These are phyloP conservation scores for Cladophialophora bantiana DNA, from an alignment of 2,329 filamentous ascomycete genomes.

Conservation along the genomic window DNA sequence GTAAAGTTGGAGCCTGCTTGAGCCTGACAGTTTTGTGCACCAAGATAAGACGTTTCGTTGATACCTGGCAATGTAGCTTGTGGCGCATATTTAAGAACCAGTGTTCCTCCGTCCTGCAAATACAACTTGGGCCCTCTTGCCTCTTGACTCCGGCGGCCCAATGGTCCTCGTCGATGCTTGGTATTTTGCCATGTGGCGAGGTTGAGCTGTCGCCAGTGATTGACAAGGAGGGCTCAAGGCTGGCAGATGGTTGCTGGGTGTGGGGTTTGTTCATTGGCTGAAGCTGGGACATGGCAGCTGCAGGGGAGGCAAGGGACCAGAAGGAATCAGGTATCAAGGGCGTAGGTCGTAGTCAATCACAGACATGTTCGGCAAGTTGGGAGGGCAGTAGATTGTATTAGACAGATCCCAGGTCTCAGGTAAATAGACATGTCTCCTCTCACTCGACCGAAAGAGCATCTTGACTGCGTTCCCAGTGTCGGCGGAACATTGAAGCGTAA, in stretches of 20 bases:
- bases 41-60: constrained; percentile 2
- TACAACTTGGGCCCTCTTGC: constrained; percentile 1
- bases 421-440: neutral
- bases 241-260: neutral
- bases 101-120: neutral
- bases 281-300: constrained; percentile 3
- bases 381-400: neutral
- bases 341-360: neutral
- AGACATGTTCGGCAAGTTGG: neutral
- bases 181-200: constrained; percentile 13
- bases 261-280: constrained; percentile 10
- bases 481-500: constrained; percentile 9
- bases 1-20: constrained; percentile 12
- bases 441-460: neutral
- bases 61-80: neutral
- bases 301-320: neutral
- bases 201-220: neutral
- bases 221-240: neutral
- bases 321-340: constrained; percentile 2
- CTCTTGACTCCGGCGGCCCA: neutral
- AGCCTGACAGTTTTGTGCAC: constrained; percentile 10
- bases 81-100: neutral
- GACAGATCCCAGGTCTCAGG: neutral
- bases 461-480: neutral
- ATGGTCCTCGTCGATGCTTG: neutral